These are phyloP conservation scores for Vaccinium macrocarpon DNA, from an alignment of 148 eudicot genomes.

Conservation along the genomic window DNA sequence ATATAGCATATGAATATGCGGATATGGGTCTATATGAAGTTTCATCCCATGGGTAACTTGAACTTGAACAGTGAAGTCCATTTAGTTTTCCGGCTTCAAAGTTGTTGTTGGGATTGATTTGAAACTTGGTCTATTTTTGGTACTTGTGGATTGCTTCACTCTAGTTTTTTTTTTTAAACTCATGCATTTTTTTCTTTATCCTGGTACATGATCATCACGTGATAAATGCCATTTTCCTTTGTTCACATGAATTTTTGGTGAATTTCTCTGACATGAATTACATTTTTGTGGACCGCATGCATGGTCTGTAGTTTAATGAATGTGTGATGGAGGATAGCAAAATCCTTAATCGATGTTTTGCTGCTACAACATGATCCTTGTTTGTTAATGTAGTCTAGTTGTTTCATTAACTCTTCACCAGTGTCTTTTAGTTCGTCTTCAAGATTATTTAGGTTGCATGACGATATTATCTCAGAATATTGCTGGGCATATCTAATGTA, in stretches of 20 bases:
- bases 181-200: not conserved
- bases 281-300: not conserved
- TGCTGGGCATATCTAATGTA: not conserved
- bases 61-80: not conserved
- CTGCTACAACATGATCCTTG: not conserved
- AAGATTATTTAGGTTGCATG: not conserved
- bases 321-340: not conserved
- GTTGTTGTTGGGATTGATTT: not conserved
- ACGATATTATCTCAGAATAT: not conserved
- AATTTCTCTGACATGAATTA: not conserved
- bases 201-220: constrained; percentile 6
- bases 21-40: not conserved
- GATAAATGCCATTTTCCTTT: not conserved
- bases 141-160: not conserved
- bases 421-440: not conserved
- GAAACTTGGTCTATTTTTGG: not conserved
- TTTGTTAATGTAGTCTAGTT: not conserved
- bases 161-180: not conserved
- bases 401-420: not conserved
- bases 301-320: not conserved
- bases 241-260: not conserved
- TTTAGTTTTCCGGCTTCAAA: not conserved
- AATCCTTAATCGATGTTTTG: not conserved
- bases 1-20: not conserved
- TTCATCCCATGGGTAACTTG: not conserved